phyloP scores from a whole-genome alignment of 768 basidiomycete species.

The Strobilomyces dryophilus region DNA sequence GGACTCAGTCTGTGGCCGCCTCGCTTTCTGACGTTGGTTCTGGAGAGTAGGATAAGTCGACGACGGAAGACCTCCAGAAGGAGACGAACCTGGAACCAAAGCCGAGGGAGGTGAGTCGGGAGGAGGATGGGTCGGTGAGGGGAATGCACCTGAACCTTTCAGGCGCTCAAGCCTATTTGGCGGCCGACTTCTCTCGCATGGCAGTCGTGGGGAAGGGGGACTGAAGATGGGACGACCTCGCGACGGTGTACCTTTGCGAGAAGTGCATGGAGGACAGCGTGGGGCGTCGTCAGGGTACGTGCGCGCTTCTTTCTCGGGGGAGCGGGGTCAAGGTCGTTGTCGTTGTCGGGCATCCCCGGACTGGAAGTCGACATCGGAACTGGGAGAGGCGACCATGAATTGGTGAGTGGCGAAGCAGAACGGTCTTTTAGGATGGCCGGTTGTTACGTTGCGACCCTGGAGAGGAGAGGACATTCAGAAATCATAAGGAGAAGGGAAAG shows the following conservation, averaged over 20 bases:
- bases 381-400: slow-evolving; percentile 19
- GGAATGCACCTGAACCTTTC: slow-evolving; percentile 79
- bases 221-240: slow-evolving; percentile 34
- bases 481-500: neutral
- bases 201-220: slow-evolving; percentile 87
- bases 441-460: slow-evolving; percentile 18
- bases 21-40: slow-evolving; percentile 88
- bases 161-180: slow-evolving; percentile 82
- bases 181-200: slow-evolving; percentile 82
- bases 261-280: slow-evolving; percentile 81
- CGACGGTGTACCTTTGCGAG: slow-evolving; percentile 65
- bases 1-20: slow-evolving; percentile 65
- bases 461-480: too few relatives aligned
- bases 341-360: slow-evolving; percentile 57
- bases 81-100: slow-evolving; percentile 77
- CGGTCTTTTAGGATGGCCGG: slow-evolving; percentile 25
- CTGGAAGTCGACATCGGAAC: slow-evolving; percentile 45
- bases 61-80: neutral
- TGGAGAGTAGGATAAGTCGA: slow-evolving; percentile 27
- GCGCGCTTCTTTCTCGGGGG: slow-evolving; percentile 64
- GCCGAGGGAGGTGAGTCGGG: slow-evolving; percentile 39
- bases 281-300: slow-evolving; percentile 82
- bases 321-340: slow-evolving; percentile 44
- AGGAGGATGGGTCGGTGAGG: slow-evolving; percentile 4
- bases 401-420: neutral